Percentiles rank a stretch among this genome's conserved stretches.
phyloP scores from a whole-genome alignment of 768 basidiomycete genomes.

The Boletales sp. region DNA sequence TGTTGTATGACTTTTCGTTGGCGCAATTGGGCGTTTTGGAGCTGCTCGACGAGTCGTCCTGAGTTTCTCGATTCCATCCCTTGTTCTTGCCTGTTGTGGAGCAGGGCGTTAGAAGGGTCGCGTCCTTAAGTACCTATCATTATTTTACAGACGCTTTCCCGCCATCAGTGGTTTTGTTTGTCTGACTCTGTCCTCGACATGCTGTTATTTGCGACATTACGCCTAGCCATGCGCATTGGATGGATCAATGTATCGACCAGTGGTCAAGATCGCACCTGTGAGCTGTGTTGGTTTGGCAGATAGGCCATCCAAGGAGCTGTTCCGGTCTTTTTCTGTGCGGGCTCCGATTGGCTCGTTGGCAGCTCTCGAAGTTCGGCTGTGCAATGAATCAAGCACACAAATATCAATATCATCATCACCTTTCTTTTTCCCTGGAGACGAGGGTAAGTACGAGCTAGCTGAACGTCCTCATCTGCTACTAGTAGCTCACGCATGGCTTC shows the following conservation, averaged over 20 bases:
- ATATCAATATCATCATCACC: too few relatives aligned
- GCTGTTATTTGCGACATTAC: neutral
- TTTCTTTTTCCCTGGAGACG: too few relatives aligned
- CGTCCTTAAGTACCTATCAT: neutral
- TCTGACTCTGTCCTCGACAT: too few relatives aligned
- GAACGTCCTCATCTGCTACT: too few relatives aligned
- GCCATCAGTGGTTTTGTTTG: neutral
- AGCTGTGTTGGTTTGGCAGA: neutral
- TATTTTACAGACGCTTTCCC: neutral
- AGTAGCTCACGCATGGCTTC: too few relatives aligned
- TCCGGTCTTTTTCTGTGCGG: too few relatives aligned
- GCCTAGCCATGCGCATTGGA: neutral
- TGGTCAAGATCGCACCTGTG: neutral
- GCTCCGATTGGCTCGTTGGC: too few relatives aligned
- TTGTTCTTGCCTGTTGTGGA: neutral
- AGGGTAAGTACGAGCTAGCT: too few relatives aligned
- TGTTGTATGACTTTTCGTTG: slow-evolving; percentile 25
- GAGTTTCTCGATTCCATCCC: slow-evolving; percentile 2
- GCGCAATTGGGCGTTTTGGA: slow-evolving; percentile 21
- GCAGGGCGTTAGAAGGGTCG: neutral
- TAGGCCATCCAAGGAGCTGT: too few relatives aligned
- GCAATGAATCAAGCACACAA: too few relatives aligned
- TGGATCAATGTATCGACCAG: neutral
- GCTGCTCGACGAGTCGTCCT: slow-evolving; percentile 20
- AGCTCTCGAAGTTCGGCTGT: too few relatives aligned